Evolutionary conservation across 2,329 filamentous ascomycete species (phyloP).

Genomic region (Cladobotryum mycophilum): DNA sequence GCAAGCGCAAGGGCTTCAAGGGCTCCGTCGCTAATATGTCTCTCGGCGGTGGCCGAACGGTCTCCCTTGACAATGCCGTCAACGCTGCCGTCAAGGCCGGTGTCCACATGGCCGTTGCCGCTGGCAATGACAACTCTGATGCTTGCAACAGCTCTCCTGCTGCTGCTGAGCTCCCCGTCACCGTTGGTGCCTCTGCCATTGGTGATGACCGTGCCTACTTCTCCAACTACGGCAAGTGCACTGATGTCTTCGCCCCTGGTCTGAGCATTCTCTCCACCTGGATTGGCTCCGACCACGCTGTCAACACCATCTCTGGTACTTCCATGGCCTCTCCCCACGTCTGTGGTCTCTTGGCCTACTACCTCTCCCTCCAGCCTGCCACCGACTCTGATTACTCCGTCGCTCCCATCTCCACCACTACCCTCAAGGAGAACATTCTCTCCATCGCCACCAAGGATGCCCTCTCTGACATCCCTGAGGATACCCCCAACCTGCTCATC

Average conservation of each 20-base stretch:
- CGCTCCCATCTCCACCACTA: constrained; percentile 80
- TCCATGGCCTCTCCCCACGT: constrained; percentile 99
- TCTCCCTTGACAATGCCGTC: constrained; percentile 82
- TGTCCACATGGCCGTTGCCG: constrained; percentile 95
- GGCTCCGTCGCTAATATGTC: constrained; percentile 99
- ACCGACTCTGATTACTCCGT: constrained; percentile 88
- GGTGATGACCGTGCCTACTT: constrained; percentile 97
- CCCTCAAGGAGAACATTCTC: constrained; percentile 88
- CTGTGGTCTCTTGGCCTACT: constrained; percentile 92
- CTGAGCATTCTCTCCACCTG: constrained; percentile 97
- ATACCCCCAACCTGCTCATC: constrained; percentile 91
- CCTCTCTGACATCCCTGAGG: constrained; percentile 72
- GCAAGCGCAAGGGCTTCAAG: constrained; percentile 96
- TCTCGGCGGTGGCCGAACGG: constrained; percentile 94
- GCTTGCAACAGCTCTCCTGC: constrained; percentile 99
- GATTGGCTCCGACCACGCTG: constrained; percentile 92
- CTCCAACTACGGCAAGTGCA: constrained; percentile 99
- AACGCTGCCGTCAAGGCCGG: constrained; percentile 89
- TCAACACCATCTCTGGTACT: constrained; percentile 98
- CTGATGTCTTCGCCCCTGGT: constrained; percentile 97
- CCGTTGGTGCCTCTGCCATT: constrained; percentile 90
- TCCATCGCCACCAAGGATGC: constrained; percentile 71
- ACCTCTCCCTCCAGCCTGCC: constrained; percentile 89
- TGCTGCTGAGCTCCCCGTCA: constrained; percentile 84
- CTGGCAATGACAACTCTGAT: constrained; percentile 97